Evolutionary conservation across 2,329 filamentous ascomycete genomes (phyloP).

Genomic region (Pyrenophora tritici-repentis): DNA sequence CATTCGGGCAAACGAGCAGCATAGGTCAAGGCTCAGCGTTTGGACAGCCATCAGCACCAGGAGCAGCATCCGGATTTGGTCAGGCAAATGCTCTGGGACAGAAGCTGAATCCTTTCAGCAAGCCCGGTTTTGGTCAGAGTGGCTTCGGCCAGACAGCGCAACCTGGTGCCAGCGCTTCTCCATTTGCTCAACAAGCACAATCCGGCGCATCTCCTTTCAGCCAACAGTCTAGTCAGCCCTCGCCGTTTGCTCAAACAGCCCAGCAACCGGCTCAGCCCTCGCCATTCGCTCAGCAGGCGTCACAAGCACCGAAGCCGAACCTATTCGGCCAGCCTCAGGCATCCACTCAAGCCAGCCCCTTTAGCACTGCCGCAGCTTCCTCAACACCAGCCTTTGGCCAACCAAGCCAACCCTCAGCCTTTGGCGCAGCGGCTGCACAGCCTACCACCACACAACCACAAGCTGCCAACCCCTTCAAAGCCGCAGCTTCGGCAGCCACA

Average conservation of each 20-base stretch:
- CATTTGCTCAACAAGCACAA: slow-evolving; percentile 43
- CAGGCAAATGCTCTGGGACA: slow-evolving; percentile 35
- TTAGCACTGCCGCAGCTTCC: slow-evolving; percentile 19
- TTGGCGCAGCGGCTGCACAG: slow-evolving; percentile 20
- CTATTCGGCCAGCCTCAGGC: slow-evolving; percentile 10
- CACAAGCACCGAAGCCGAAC: slow-evolving; percentile 21
- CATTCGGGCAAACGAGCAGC: slow-evolving; percentile 28
- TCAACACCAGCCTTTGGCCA: slow-evolving; percentile 37
- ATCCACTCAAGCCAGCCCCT: slow-evolving; percentile 22
- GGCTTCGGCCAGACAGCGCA: slow-evolving; percentile 54
- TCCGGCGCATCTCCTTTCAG: slow-evolving; percentile 36
- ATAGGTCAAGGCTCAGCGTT: slow-evolving; percentile 35
- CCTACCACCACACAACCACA: slow-evolving; percentile 7
- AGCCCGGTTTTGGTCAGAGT: slow-evolving; percentile 45
- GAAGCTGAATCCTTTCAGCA: slow-evolving; percentile 47
- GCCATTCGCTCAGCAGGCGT: slow-evolving; percentile 14
- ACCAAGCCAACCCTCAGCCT: slow-evolving; percentile 41
- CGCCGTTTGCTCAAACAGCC: slow-evolving; percentile 15
- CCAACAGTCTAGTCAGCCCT: slow-evolving; percentile 22
- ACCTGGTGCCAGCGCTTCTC: slow-evolving; percentile 34
- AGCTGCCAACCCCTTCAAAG: slow-evolving; percentile 27
- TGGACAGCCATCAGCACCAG: slow-evolving; percentile 40
- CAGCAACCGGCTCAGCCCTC: slow-evolving; percentile 20
- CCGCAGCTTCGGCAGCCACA: slow-evolving; percentile 9
- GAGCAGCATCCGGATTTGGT: slow-evolving; percentile 39